Evolutionary conservation across 768 basidiomycete genomes (phyloP).

Genomic region (Lanmaoa rubissima): DNA sequence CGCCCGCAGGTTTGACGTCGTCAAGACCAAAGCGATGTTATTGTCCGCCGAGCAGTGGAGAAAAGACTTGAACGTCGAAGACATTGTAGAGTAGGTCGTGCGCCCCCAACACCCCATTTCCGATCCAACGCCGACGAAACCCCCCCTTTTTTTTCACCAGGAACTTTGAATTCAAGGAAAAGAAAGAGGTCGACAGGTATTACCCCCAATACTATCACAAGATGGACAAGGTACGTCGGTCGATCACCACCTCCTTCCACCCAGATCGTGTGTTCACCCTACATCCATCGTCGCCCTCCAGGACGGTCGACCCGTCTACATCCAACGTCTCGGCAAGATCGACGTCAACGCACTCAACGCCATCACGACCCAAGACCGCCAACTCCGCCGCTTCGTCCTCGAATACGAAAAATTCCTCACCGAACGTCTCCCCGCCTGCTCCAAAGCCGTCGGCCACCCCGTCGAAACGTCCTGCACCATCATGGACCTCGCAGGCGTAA

Average conservation of each 20-base stretch:
- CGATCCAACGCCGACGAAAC: not conserved
- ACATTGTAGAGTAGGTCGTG: conserved; percentile 57
- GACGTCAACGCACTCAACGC: conserved; percentile 82
- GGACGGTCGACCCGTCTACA: conserved; percentile 95
- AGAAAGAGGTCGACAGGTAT: conserved; percentile 79
- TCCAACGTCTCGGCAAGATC: conserved; percentile 88
- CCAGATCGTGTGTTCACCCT: not conserved
- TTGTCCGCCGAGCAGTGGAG: conserved; percentile 84
- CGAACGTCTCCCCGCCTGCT: conserved; percentile 79
- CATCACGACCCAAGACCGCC: conserved; percentile 82
- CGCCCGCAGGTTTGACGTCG: conserved; percentile 89
- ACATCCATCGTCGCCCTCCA: conserved; percentile 29
- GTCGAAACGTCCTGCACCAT: conserved; percentile 98
- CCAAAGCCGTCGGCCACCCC: conserved; percentile 69
- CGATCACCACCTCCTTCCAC: accelerated
- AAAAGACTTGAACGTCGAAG: conserved; percentile 78
- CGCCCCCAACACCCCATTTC: not conserved
- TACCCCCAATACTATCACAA: conserved; percentile 98
- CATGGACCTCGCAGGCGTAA: conserved; percentile 78
- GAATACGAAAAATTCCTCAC: conserved; percentile 91
- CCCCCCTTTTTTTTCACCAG: conserved; percentile 37
- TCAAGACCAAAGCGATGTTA: conserved; percentile 82
- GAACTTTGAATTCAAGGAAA: conserved; percentile 86
- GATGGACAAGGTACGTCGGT: conserved; percentile 71
- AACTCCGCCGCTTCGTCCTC: conserved; percentile 81